These are phyloP conservation scores for Eucalyptus coolabah DNA, from an alignment of 345 rosid species.

Conservation along the genomic window DNA sequence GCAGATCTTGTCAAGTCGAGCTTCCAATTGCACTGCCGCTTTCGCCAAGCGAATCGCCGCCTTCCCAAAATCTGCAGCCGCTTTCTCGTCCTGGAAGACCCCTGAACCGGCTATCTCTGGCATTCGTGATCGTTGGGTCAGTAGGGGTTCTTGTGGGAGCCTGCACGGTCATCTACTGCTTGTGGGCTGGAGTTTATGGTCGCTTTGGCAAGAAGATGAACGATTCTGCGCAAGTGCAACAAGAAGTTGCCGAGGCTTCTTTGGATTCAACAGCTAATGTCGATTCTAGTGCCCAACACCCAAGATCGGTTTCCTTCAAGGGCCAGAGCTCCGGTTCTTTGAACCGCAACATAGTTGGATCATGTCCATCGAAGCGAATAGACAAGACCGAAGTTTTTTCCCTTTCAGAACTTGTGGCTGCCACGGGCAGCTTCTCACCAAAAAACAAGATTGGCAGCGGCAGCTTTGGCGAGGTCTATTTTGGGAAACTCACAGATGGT, in stretches of 20 bases:
- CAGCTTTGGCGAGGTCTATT: conserved; percentile 50
- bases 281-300: not conserved
- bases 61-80: not conserved
- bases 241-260: not conserved
- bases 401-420: conserved; percentile 28
- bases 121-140: conserved; percentile 26
- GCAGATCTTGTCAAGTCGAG: conserved; percentile 32
- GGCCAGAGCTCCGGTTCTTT: conserved; percentile 9
- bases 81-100: not conserved
- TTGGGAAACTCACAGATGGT: conserved; percentile 33
- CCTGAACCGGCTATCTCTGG: conserved; percentile 15
- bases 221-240: not conserved
- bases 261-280: not conserved
- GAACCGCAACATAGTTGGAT: conserved; percentile 8
- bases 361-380: conserved; percentile 10
- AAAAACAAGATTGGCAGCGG: conserved; percentile 40
- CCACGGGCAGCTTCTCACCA: conserved; percentile 29
- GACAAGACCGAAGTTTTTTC: conserved; percentile 22
- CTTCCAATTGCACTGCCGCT: conserved; percentile 34
- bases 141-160: conserved; percentile 29
- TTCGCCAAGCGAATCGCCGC: conserved; percentile 6
- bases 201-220: not conserved
- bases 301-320: conserved; percentile 4
- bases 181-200: not conserved
- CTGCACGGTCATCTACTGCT: conserved; percentile 18